These are phyloP conservation scores for Neurospora sp. DNA, from an alignment of 495 filamentous ascomycete species.

Conservation along the genomic window DNA sequence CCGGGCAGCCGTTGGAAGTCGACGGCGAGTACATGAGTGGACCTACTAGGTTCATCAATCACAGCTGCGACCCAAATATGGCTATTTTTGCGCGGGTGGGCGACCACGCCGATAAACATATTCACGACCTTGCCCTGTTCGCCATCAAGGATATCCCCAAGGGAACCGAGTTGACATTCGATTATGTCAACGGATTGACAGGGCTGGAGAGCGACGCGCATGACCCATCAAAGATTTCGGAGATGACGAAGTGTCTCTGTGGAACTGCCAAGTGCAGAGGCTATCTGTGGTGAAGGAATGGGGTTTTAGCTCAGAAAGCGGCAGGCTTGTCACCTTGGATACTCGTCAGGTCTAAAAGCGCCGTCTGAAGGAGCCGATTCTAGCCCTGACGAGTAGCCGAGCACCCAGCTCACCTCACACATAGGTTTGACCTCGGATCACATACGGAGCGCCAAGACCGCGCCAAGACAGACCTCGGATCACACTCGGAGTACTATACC, in stretches of 20 bases:
- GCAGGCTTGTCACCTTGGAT: no score
- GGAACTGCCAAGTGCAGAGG: conserved; percentile 55
- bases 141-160: conserved; percentile 57
- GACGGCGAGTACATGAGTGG: conserved; percentile 47
- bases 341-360: no score
- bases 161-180: conserved; percentile 73
- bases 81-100: conserved; percentile 73
- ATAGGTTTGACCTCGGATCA: no score
- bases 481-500: no score
- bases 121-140: conserved; percentile 88
- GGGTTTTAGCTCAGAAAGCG: neutral
- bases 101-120: conserved; percentile 58
- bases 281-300: conserved; percentile 47
- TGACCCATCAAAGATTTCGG: conserved; percentile 32
- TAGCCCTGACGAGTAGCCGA: no score
- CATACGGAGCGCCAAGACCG: no score
- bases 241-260: conserved; percentile 56
- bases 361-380: no score
- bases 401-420: no score
- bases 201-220: conserved; percentile 38
- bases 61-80: conserved; percentile 64
- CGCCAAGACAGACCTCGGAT: no score
- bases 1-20: conserved; percentile 36
- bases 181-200: conserved; percentile 57
- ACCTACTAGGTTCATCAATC: conserved; percentile 63